These are phyloP conservation scores for Cnidoscolus chayamansa DNA, from an alignment of 441 rosid genomes.

Conservation along the genomic window DNA sequence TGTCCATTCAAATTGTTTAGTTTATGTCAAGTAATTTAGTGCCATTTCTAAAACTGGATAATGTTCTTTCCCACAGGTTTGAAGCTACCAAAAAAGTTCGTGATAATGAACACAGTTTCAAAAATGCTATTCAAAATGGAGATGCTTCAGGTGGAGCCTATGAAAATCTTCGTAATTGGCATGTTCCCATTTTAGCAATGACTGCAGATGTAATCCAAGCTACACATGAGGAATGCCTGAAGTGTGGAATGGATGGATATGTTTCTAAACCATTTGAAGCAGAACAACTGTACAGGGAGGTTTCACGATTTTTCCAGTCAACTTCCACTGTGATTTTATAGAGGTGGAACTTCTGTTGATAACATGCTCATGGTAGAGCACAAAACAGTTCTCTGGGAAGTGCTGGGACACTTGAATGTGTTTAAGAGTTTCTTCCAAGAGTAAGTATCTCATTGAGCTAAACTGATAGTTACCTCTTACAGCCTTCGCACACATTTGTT, in stretches of 20 bases:
- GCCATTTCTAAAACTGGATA: neutral
- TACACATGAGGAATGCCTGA: slow-evolving; percentile 63
- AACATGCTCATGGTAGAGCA: slow-evolving; percentile 15
- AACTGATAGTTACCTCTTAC: neutral
- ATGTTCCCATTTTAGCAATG: slow-evolving; percentile 80
- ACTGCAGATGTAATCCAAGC: slow-evolving; percentile 95
- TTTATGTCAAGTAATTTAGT: neutral
- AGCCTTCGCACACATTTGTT: neutral
- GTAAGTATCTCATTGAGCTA: slow-evolving; percentile 37
- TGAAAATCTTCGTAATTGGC: slow-evolving; percentile 42
- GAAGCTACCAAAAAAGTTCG: slow-evolving; percentile 74
- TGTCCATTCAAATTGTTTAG: neutral
- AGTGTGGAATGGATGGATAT: slow-evolving; percentile 79
- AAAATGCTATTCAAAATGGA: slow-evolving; percentile 32
- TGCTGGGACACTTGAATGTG: slow-evolving; percentile 22
- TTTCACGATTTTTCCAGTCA: slow-evolving; percentile 54
- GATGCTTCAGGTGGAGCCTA: slow-evolving; percentile 32
- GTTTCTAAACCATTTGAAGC: slow-evolving; percentile 97
- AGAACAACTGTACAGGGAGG: slow-evolving; percentile 67
- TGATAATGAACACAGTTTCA: slow-evolving; percentile 44
- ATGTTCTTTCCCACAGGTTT: slow-evolving; percentile 42
- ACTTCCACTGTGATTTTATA: slow-evolving; percentile 24
- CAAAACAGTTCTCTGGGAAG: slow-evolving; percentile 23
- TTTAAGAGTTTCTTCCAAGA: slow-evolving; percentile 23
- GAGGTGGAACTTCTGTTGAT: slow-evolving; percentile 11